Evolutionary conservation across 352 stramenopile genomes (phyloP).

Genomic region (Globisporangium emineosum): DNA sequence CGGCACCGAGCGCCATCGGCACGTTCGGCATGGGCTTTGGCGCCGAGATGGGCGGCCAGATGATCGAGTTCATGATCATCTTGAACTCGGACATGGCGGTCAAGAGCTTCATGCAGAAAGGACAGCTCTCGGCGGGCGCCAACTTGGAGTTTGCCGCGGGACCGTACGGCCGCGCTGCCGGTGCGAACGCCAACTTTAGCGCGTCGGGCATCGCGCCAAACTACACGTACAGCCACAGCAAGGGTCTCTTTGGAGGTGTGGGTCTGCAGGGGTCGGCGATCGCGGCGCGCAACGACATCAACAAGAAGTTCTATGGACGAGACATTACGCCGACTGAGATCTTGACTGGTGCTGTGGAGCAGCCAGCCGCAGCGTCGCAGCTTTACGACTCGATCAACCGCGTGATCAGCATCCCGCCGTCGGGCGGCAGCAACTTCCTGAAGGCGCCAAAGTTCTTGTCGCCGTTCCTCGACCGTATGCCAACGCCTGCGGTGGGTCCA

Average conservation of each 20-base stretch:
- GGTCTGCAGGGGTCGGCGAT: slow-evolving; percentile 81
- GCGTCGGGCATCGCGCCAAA: slow-evolving; percentile 64
- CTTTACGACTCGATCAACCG: slow-evolving; percentile 83
- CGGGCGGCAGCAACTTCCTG: slow-evolving; percentile 40
- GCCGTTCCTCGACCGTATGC: slow-evolving; percentile 74
- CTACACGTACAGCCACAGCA: slow-evolving; percentile 88
- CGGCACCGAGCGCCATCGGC: slow-evolving; percentile 92
- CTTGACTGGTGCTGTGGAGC: slow-evolving; percentile 75
- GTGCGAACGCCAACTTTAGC: slow-evolving; percentile 62
- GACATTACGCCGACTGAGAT: slow-evolving; percentile 86
- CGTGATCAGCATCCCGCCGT: slow-evolving; percentile 67
- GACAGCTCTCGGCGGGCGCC: slow-evolving; percentile 74
- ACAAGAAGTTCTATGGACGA: slow-evolving; percentile 88
- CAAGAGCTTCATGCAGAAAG: slow-evolving; percentile 78
- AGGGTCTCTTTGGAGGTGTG: slow-evolving; percentile 82
- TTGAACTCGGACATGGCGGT: slow-evolving; percentile 68
- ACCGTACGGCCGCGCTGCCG: slow-evolving; percentile 64
- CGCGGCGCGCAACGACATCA: slow-evolving; percentile 70
- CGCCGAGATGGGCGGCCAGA: slow-evolving; percentile 68
- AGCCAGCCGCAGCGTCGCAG: slow-evolving; percentile 73
- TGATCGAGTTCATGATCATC: slow-evolving; percentile 84
- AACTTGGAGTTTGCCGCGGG: slow-evolving; percentile 69
- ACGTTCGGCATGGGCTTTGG: slow-evolving; percentile 88
- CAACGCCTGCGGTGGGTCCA: slow-evolving; percentile 55
- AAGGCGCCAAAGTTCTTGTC: slow-evolving; percentile 57